Base-by-base conservation (phyloP, 176 grass and related monocot genomes). In the Oropetium thomaeum region DNA sequence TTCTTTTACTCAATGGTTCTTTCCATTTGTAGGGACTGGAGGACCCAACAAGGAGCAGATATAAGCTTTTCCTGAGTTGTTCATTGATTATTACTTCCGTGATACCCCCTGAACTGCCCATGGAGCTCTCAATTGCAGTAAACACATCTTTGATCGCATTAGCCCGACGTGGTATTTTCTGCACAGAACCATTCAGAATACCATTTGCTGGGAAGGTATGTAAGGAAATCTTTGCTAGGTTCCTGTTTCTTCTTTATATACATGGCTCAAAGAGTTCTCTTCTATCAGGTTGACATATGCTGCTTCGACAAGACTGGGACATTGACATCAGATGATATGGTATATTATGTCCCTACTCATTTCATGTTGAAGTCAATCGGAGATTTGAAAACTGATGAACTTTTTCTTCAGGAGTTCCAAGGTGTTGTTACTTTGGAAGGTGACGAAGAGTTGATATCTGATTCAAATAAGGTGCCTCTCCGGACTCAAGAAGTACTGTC, bases 91-190 rank as follows among this genome's bases (percentile, higher is more conserved):
- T 99, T 53, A 99, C 96, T 81, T 99, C 96, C 73, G 96, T 99
- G 73, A 99, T 99, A 81, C 96, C 96, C 52, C 92, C 96, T 84
- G 96, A 99, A 80, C 62, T 99, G 25, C 96, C 96, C 73, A 99
- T 99, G 96, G 96, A 99, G 64, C 85, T 99, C 59, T 99, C 96
- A 25, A 99, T 99, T 84, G 96, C 96, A 68, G 96, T 99, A 1
- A 99, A 99, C 81, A 99, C 96, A 72, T 99, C 96, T 82, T 89
- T 99, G 74, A 99, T 99, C 84, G 96, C 96, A 35, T 87, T 99
- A 35, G 96, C 92, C 76, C 76, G 92, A 7, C 91, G 92, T 60
- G 96, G 96, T 82, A 95, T 99, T 83, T 99, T 99, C 74, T 99
- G 96, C 82, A 99, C 96, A 17, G 96, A 99, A 69, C 96, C 96